phyloP scores from a whole-genome alignment of 1,139 yeast genomes.

The Candida gigantensis region DNA sequence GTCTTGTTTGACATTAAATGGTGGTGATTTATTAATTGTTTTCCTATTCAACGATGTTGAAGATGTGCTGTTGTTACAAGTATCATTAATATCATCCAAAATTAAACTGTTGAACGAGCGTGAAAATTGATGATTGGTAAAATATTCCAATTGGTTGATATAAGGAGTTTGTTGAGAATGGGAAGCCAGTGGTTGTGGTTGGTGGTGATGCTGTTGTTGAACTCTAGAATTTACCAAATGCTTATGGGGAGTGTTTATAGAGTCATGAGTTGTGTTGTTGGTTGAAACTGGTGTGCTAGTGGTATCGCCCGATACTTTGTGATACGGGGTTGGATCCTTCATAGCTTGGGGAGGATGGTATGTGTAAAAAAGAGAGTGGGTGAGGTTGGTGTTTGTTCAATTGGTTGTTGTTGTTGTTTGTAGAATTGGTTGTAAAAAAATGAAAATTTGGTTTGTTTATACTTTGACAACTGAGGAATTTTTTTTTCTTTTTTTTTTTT shows the following conservation, averaged over 20 bases:
- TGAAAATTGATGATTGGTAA: constrained; percentile 44
- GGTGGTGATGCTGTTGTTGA: constrained; percentile 3
- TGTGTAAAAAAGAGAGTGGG: too few species aligned
- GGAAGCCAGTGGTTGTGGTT: constrained; percentile 1
- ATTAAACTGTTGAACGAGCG: constrained; percentile 48
- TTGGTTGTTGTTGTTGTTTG: not conserved
- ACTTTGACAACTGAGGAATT: not conserved
- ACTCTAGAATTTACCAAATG: constrained; percentile 1
- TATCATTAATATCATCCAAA: constrained; percentile 31
- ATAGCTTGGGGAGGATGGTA: too few species aligned
- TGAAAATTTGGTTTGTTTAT: constrained; percentile 6
- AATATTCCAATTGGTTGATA: constrained; percentile 31
- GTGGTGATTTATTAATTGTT: constrained; percentile 44
- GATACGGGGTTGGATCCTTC: constrained; percentile 7
- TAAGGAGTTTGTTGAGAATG: constrained; percentile 13
- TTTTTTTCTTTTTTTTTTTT: not conserved
- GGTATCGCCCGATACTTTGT: constrained; percentile 2
- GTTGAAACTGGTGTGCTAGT: constrained; percentile 5
- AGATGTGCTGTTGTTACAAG: not conserved
- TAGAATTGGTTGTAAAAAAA: constrained; percentile 7
- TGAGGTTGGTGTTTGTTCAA: not conserved
- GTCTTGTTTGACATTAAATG: constrained; percentile 41
- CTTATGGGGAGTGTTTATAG: constrained; percentile 5
- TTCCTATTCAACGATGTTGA: constrained; percentile 12
- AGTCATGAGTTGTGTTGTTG: constrained; percentile 5